Base-by-base conservation (phyloP, 495 filamentous ascomycete genomes). In the Penicillium mononematosum region DNA sequence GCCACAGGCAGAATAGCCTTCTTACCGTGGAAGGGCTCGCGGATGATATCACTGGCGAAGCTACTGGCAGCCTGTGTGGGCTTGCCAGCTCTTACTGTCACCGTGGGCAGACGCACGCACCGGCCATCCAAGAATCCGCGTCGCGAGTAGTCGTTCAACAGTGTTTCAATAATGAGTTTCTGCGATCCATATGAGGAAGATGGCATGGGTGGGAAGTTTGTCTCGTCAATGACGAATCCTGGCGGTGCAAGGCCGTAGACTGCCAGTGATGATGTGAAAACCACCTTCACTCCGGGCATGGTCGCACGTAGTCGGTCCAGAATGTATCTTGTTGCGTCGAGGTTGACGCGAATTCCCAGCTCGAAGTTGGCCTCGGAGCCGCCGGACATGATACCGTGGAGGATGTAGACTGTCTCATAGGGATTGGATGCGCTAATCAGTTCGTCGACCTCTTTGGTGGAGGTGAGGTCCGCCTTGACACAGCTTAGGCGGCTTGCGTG, bases 361-460 rank as follows among this genome's bases (percentile, higher is more conserved):
- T 90, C 87, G 63, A 89, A 85, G 67, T 93, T 80, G 24, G 84
- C 84, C 67, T 95, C 90, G 17, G 85, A 78, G 45, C 86, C 87
- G 20, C 84, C 82, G 36, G 87, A 90, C 90, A 93, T 92, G 72
- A 95, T 90, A 45, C 90, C 90, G 71, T 95, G 90, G 62, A 95
- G 84, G 52, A 92, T 68, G 75, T 88, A 92, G 62, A 89, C 77
- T 16, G 84, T 86, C 59, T 83, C 77, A 14, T 86, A 80, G 34
- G 74, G 81, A 16, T 66, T 65, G 31, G 67, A 60, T 19, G 56
- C 49, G 20, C 63, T 67, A 53, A 77, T 70, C 19, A 88, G 64
- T 27, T 87, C 62, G 31, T 84, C 76, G 54, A 85, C 83, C 57
- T 81, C 84, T n/a, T 75, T 55, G 0, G 77, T 62, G 25, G 78